Base-by-base conservation (phyloP, 2,329 filamentous ascomycete species). In the Tolypocladium guangdongense region DNA sequence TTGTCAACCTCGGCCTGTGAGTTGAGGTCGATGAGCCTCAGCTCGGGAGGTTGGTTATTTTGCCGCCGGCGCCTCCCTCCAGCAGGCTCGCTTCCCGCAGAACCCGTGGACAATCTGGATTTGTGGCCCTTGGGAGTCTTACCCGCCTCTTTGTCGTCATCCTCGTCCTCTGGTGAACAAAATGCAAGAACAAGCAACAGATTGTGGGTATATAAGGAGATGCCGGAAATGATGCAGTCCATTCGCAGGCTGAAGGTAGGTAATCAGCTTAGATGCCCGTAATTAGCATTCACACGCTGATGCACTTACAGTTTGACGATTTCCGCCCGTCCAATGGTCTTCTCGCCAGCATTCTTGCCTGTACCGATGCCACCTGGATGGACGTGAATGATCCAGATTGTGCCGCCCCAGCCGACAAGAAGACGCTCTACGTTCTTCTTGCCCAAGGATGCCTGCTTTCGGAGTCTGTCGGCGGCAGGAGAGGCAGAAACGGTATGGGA, bases 201-300 rank as follows among this genome's bases (percentile, higher is more conserved):
- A 66, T 83, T 93, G 66, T 90, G 89, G 66, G 90, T 96, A 83
- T 96, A 97, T 71, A 99, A 79, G 59, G 92, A 95, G 70, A 99
- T 87, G 64, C 93, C 93, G 67, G 93, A 96, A 75, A 99, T 90
- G 68, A 96, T 90, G 76, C 93, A 97, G 74, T 99, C 93, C 71
- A 93, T 95, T 64, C 90, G 88, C 71, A 97, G 81, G 71, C 87
- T 91, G 59, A 18, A 32, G 4, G n/a, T 7, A 4, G 18, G 18
- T 33, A 32, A 20, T 30, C 2, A 24, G 33, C 41, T 33, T 2
- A 12, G 27, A 14, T 32, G 43, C 3, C 16, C 41, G 24, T 18
- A 33, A 14, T 11, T 30, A 7, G 12, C 7, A 30, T 2, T 30
- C 24, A 33, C 18, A 12, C 27, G 27, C 6, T 18, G 6, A 20